phyloP scores from a whole-genome alignment of 2,329 filamentous ascomycete species.

The Claviceps arundinis region DNA sequence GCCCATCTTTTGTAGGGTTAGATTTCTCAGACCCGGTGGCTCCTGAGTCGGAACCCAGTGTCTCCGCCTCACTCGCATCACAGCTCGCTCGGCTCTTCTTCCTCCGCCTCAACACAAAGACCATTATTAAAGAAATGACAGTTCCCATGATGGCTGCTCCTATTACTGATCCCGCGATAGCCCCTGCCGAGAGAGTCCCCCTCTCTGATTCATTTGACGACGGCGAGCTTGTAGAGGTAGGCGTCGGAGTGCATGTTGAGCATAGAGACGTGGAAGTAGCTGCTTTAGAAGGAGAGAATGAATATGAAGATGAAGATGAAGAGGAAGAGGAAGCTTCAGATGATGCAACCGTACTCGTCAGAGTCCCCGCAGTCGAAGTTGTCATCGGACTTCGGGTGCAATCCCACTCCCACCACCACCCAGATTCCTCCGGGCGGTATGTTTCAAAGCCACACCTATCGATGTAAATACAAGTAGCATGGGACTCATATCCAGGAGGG shows the following conservation, averaged over 20 bases:
- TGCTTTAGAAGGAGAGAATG: not conserved
- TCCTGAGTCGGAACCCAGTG: not conserved
- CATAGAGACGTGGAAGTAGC: not conserved
- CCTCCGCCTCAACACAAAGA: constrained; percentile 10
- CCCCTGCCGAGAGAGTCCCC: constrained; percentile 15
- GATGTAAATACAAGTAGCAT: constrained; percentile 24
- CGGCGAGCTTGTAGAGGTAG: not conserved
- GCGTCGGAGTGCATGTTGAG: not conserved
- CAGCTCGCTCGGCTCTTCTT: constrained; percentile 5
- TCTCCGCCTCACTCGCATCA: constrained; percentile 5
- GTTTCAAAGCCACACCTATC: constrained; percentile 17
- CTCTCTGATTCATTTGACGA: not conserved
- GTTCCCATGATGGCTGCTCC: constrained; percentile 15
- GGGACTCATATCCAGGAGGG: constrained; percentile 18
- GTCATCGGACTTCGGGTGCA: constrained; percentile 17
- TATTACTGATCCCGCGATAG: constrained; percentile 21
- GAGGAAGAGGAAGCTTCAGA: not conserved
- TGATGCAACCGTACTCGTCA: not conserved
- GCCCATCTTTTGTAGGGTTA: constrained; percentile 10
- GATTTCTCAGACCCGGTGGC: constrained; percentile 1
- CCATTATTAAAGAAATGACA: constrained; percentile 13
- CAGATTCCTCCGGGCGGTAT: constrained; percentile 17
- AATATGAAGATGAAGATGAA: too few species aligned
- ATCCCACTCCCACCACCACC: constrained; percentile 32
- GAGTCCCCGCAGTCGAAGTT: not conserved